phyloP scores from a whole-genome alignment of 495 filamentous ascomycete genomes.

The Tuber melanosporum region DNA sequence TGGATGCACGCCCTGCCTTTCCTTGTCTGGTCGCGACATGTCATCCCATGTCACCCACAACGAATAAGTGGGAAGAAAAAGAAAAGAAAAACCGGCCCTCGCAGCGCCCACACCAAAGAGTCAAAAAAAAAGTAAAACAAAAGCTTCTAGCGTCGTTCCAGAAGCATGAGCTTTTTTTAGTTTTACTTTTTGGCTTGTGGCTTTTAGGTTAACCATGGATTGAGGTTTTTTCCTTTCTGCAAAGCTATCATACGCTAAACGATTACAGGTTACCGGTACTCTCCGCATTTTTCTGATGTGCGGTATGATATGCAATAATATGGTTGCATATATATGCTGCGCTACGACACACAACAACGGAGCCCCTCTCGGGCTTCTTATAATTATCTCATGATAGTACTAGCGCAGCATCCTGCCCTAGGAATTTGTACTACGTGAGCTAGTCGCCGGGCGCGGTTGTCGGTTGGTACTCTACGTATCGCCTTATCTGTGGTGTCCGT shows the following conservation, averaged over 20 bases:
- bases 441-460: neutral
- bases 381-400: neutral
- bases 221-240: neutral
- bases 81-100: neutral
- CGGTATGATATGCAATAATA: neutral
- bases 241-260: neutral
- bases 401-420: neutral
- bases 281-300: neutral
- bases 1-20: neutral
- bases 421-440: neutral
- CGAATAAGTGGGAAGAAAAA: neutral
- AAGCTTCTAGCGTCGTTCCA: conserved; percentile 18
- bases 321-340: neutral
- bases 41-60: neutral
- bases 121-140: conserved; percentile 8
- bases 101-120: neutral
- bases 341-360: neutral
- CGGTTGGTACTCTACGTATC: neutral
- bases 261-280: neutral
- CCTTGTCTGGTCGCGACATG: neutral
- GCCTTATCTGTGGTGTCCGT: neutral
- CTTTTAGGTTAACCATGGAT: neutral
- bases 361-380: neutral
- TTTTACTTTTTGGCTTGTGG: neutral
- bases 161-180: conserved; percentile 22